Conservation (phyloP, 495 filamentous ascomycete genomes). For the Podospora bellae-mahoneyi region DNA sequence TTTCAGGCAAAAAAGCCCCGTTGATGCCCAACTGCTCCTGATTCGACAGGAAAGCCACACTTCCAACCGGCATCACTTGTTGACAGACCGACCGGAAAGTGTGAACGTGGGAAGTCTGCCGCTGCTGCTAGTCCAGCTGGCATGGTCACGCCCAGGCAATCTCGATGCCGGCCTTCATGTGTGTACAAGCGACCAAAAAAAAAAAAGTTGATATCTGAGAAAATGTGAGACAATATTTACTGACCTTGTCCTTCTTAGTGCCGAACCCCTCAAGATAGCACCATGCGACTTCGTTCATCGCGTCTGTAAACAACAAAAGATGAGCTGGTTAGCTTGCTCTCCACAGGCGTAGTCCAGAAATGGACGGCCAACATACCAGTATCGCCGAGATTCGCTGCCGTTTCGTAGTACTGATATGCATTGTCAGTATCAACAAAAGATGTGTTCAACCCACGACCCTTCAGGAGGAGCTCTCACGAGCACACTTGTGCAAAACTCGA, state of each 20-base stretch:
- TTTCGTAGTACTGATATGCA: slow-evolving; percentile 79
- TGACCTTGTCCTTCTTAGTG: slow-evolving; percentile 93
- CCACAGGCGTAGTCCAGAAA: not conserved
- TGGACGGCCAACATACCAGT: slow-evolving; percentile 47
- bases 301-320: slow-evolving; percentile 53
- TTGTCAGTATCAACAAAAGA: slow-evolving; percentile 12
- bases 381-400: slow-evolving; percentile 92
- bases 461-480: not conserved
- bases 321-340: slow-evolving; percentile 22
- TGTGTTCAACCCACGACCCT: not conserved
- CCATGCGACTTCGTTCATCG: slow-evolving; percentile 96
- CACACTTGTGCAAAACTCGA: not conserved
- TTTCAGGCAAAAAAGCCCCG: slow-evolving; percentile 25
- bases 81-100: not conserved
- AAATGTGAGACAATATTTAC: slow-evolving; percentile 35
- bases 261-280: slow-evolving; percentile 95
- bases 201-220: not conserved
- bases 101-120: not conserved
- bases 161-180: not conserved
- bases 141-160: slow-evolving; percentile 3
- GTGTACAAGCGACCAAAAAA: not conserved
- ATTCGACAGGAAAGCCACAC: not conserved
- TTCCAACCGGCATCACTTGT: not conserved
- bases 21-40: slow-evolving; percentile 40
- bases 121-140: slow-evolving; percentile 17